Base-by-base conservation (phyloP, 352 stramenopile species). In the Aphanomyces euteiches region DNA sequence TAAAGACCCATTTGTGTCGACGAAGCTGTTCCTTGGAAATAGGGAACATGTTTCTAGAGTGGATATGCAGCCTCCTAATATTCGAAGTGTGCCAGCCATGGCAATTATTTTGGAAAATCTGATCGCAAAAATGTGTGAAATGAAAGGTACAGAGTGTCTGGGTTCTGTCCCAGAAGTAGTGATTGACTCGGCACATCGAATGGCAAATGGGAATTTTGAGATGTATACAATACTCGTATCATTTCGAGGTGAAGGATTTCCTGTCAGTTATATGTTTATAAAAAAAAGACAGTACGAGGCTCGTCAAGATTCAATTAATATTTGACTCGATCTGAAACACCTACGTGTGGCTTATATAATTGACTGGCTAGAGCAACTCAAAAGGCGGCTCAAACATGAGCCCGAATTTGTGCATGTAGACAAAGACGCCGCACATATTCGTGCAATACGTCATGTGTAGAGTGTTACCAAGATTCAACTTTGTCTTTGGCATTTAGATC, bases 181-280 rank as follows among this genome's bases (percentile, higher is more conserved):
- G 13, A 19, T 53, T 19, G 45, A 53, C 45, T 53, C 45, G n/a
- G 2, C 45, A 53, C 45, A 53, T 53, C 45, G 45, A 53, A 53
- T 53, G 45, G 2, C 45, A 19, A 53, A 53, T 19, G 45, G 45
- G 45, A 53, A 53, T 19, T 53, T 53, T 19, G 45, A 53, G n/a
- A 53, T 53, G 45, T 53, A 53, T 53, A 19, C 45, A 19, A 19
- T 19, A 19, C 13, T 53, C 45, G 2, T 53, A 53, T 53, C 45
- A 53, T 53, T 53, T 53, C 45, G 45, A n/a, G 45, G 45, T 53
- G 45, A 53, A 53, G 45, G 13, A 19, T 53, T 2, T n/a, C 45
- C 45, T n/a, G 45, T 53, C 13, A n/a, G 13, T n/a, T 53, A 53
- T 19, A 53, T 53, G 45, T 53, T 53, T 19, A 53, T 53, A n/a